phyloP scores from a whole-genome alignment of 169 alveolate species.

The Cytauxzoon felis region DNA sequence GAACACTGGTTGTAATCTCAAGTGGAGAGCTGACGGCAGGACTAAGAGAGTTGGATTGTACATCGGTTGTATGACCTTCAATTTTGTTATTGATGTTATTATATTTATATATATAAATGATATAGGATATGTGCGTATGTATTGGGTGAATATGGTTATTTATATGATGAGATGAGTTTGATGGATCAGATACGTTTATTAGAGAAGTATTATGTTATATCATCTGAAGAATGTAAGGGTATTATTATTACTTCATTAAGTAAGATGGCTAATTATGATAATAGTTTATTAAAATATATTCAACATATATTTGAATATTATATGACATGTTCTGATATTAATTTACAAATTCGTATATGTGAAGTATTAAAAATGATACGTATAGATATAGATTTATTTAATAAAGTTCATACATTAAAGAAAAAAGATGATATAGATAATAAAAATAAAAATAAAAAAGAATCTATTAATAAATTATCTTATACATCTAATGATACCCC shows the following conservation, averaged over 20 bases:
- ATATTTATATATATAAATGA: not conserved
- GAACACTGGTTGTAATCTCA: no score
- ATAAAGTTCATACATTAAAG: slow-evolving; percentile 6
- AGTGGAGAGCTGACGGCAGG: no score
- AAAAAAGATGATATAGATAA: no score
- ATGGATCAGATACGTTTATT: slow-evolving; percentile 41
- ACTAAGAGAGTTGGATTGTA: slow-evolving; percentile 21
- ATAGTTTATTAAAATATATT: slow-evolving; percentile 20
- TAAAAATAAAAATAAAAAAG: no score
- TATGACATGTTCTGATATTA: slow-evolving; percentile 41
- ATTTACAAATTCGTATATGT: slow-evolving; percentile 67
- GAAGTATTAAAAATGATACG: slow-evolving; percentile 57
- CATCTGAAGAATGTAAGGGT: slow-evolving; percentile 39
- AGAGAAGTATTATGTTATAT: slow-evolving; percentile 50
- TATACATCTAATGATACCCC: not conserved
- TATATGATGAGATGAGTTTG: slow-evolving; percentile 17
- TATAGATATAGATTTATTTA: slow-evolving; percentile 27
- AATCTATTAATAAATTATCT: not conserved
- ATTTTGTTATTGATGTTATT: slow-evolving; percentile 1
- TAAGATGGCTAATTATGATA: slow-evolving; percentile 61
- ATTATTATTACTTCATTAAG: slow-evolving; percentile 60
- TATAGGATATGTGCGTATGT: slow-evolving; percentile 63
- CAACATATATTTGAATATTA: slow-evolving; percentile 53
- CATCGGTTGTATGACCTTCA: slow-evolving; percentile 31
- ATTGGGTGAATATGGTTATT: slow-evolving; percentile 67